Evolutionary conservation across 345 rosid genomes (phyloP), one percentile per base, ranked within the genome.

Genomic region (Salix caprea): DNA sequence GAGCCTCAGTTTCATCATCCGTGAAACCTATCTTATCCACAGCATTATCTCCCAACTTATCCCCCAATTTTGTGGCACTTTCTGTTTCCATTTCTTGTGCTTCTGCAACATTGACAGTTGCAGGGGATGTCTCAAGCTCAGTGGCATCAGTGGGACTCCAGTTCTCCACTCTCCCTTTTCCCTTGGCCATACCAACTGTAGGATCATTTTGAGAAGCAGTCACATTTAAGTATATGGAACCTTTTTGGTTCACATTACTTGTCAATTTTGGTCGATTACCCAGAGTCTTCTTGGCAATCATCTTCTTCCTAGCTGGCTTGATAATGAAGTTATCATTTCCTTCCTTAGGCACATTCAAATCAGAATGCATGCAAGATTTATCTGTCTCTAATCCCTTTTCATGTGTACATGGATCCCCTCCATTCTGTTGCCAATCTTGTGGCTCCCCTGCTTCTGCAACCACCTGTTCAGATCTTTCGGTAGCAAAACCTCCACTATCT

Each of bases 1-100:
- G 87, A 77, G 85, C 77, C 79, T 87, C 81, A 44, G 92, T 89
- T 76, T 87, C 91, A 65, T 84, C 88, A 73, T 85, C 88, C 79
- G 82, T 71, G 60, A 67, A 71, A 16, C 62, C 78, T 48, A 58
- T 67, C 65, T 50, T 75, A 37, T 67, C 65, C 71, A 34, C 71
- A 34, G 28, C 69, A 60, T 46, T 72, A 81, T 78, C 74, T 78
- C 76, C 84, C 44, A 80, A 36, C 23, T 52, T 71, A 81, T 79
- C 73, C 79, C 76, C 84, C 39, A 80, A 50, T 23, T 60, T 78
- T 40, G 72, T 10, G 67, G 44, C 76, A 68, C 16, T 24, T 24
- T 42, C 48, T 75, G 69, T 46, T 21, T 79, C 85, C 48, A 16
- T 70, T 37, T 81, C 84, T 58, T 82, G 79, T 44, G 71, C 64